phyloP scores from a whole-genome alignment of 148 eudicot species.

The Fallopia convolvulus region DNA sequence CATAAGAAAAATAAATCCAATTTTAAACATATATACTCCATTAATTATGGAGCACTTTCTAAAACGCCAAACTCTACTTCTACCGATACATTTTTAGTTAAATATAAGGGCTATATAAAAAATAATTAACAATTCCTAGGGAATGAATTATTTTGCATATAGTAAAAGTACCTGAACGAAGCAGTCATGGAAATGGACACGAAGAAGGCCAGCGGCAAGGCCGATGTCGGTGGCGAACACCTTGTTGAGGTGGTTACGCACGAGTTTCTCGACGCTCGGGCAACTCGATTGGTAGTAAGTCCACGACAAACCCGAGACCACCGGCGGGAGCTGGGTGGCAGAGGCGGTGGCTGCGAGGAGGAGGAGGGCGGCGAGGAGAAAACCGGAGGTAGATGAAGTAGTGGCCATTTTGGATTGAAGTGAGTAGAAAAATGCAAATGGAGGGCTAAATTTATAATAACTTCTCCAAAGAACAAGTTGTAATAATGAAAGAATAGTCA shows the following conservation, averaged over 20 bases:
- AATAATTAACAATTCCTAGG: no score
- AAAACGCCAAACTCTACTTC: no score
- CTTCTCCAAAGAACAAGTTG: background rate
- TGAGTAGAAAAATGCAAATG: background rate
- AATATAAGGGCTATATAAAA: no score
- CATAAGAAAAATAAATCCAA: no score
- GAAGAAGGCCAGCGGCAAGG: constrained; percentile 41
- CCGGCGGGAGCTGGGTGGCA: constrained; percentile 6
- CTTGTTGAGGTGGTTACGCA: constrained; percentile 30
- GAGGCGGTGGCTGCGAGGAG: background rate
- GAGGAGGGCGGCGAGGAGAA: background rate
- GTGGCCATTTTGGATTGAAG: background rate
- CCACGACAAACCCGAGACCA: constrained; percentile 33
- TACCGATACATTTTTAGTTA: no score
- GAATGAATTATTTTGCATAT: no score
- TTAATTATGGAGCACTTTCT: no score
- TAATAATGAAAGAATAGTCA: background rate
- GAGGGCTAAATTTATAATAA: background rate
- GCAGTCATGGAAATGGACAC: constrained; percentile 48
- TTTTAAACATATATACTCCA: no score
- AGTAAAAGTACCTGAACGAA: constrained; percentile 31
- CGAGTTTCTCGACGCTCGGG: constrained; percentile 29
- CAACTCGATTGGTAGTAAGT: constrained; percentile 24
- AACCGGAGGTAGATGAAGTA: background rate
- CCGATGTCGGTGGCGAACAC: constrained; percentile 30